Evolutionary conservation across 441 rosid genomes (phyloP).

Genomic region (Mallotus japonicus): DNA sequence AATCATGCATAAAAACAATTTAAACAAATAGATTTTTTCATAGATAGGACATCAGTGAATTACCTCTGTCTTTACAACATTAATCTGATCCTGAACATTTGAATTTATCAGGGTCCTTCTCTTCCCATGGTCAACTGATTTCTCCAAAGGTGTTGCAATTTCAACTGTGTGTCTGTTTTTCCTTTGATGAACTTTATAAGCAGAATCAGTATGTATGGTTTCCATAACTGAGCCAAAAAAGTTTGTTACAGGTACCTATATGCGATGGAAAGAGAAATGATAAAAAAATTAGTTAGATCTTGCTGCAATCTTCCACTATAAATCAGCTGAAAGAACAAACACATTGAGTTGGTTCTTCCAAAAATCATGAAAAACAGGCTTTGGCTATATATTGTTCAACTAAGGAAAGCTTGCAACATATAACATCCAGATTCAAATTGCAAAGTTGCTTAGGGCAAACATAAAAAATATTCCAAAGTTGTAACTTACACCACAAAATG

Average conservation of each 20-base stretch:
- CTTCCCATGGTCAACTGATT: slow-evolving; percentile 27
- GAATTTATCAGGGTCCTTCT: slow-evolving; percentile 26
- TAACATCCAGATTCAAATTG: neutral
- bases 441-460: neutral
- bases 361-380: neutral
- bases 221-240: slow-evolving; percentile 98
- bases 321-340: neutral
- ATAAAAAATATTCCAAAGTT: neutral
- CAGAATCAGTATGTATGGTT: slow-evolving; percentile 73
- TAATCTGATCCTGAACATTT: slow-evolving; percentile 23
- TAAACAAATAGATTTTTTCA: neutral
- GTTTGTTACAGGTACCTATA: slow-evolving; percentile 87
- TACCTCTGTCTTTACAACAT: slow-evolving; percentile 44
- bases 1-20: neutral
- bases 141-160: slow-evolving; percentile 30
- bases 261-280: slow-evolving; percentile 13
- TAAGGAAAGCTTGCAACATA: too few species aligned
- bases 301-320: neutral
- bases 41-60: slow-evolving; percentile 2
- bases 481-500: neutral
- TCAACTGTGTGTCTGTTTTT: slow-evolving; percentile 32
- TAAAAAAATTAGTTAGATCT: neutral
- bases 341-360: neutral
- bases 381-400: neutral
- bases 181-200: slow-evolving; percentile 48